phyloP scores from a whole-genome alignment of 2,329 filamentous ascomycete species.

The Cladophialophora psammophila region DNA sequence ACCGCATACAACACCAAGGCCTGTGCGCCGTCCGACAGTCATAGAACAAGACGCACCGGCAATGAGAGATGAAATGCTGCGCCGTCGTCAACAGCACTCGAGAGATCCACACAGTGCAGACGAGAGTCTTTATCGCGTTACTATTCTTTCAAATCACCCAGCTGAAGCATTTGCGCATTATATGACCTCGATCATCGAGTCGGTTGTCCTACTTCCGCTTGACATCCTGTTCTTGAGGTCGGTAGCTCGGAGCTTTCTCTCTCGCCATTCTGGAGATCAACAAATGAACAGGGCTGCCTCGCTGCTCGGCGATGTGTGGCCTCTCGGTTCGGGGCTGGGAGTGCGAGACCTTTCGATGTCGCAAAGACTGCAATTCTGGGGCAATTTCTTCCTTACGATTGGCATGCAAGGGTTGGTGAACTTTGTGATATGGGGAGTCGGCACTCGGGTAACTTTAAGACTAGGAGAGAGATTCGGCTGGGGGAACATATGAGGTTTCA shows the following conservation, averaged over 20 bases:
- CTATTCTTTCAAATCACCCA: constrained; percentile 30
- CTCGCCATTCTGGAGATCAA: background rate
- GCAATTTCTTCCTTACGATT: constrained; percentile 26
- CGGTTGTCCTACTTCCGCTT: constrained; percentile 33
- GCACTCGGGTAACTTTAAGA: constrained; percentile 19
- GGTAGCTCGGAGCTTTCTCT: constrained; percentile 23
- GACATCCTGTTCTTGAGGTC: constrained; percentile 32
- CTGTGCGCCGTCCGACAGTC: constrained; percentile 37
- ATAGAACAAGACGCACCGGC: constrained; percentile 31
- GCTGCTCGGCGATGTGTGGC: constrained; percentile 25
- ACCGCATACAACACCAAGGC: constrained; percentile 26
- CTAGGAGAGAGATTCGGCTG: constrained; percentile 31
- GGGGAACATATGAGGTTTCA: constrained; percentile 30
- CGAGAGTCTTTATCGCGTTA: constrained; percentile 29
- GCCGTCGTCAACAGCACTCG: constrained; percentile 8
- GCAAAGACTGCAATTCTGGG: constrained; percentile 22
- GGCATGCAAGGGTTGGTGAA: constrained; percentile 31
- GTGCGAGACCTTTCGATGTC: constrained; percentile 7
- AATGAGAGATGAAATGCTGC: constrained; percentile 17
- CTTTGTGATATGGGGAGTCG: constrained; percentile 28
- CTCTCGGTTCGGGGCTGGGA: constrained; percentile 13
- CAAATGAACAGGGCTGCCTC: background rate
- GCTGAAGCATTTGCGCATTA: constrained; percentile 28
- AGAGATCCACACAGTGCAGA: constrained; percentile 10
- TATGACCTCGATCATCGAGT: constrained; percentile 27